These are phyloP conservation scores for Saccharomyces hybrid DNA, from an alignment of 1,139 yeast species.

Conservation along the genomic window DNA sequence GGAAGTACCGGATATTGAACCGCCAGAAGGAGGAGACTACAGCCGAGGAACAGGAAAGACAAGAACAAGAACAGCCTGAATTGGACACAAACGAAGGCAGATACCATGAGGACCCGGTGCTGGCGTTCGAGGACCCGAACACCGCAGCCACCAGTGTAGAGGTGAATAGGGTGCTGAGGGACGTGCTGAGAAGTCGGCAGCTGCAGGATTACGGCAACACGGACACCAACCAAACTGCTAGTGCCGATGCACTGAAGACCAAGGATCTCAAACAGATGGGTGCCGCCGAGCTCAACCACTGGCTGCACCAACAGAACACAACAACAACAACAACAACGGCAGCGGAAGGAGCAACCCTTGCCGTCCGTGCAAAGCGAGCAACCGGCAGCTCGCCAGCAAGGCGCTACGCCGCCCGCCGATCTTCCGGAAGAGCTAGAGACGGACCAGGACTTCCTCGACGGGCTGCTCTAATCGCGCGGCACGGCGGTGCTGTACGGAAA, in stretches of 20 bases:
- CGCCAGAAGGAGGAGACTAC: slow-evolving; percentile 10
- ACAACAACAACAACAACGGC: background rate
- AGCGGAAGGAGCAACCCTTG: background rate
- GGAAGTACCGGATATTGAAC: slow-evolving; percentile 23
- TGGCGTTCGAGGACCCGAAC: slow-evolving; percentile 10
- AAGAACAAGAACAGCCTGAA: slow-evolving; percentile 8
- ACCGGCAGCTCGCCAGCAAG: background rate
- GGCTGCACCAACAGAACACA: background rate
- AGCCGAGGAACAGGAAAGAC: slow-evolving; percentile 3
- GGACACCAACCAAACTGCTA: slow-evolving; percentile 1
- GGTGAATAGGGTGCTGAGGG: slow-evolving; percentile 12
- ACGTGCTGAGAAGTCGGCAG: slow-evolving; percentile 1
- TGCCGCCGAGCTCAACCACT: slow-evolving; percentile 1
- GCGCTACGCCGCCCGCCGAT: slow-evolving; percentile 4
- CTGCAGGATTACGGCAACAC: slow-evolving; percentile 5
- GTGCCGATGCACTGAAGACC: slow-evolving; percentile 5
- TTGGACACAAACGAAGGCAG: slow-evolving; percentile 21
- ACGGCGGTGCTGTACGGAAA: background rate
- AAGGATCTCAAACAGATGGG: slow-evolving; percentile 1
- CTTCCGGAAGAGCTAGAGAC: slow-evolving; percentile 19
- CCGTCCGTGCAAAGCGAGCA: background rate
- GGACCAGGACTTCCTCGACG: slow-evolving; percentile 28
- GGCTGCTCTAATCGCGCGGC: slow-evolving; percentile 11
- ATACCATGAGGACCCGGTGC: slow-evolving; percentile 17
- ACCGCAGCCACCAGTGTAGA: slow-evolving; percentile 12